Evolutionary conservation across 352 stramenopile genomes (phyloP), one percentile per base, ranked within the genome.

Genomic region (Globisporangium nodosum): DNA sequence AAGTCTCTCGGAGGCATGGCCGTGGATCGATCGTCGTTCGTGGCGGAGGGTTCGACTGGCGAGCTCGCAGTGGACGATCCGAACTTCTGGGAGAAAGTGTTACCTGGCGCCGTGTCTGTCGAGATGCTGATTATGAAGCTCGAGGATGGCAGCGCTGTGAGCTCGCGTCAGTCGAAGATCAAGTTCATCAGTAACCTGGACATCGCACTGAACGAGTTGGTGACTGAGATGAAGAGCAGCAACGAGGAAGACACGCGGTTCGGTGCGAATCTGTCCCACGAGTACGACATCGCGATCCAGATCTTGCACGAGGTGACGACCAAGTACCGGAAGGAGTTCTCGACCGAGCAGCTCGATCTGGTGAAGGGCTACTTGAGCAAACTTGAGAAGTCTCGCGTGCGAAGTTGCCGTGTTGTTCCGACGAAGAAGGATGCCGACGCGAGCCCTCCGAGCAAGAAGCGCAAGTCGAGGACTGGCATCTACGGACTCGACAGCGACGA

Each of bases 41-140:
- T 97, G 21, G 90, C 92, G 0, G 88, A 96, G 66, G 90, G 89
- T 6, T 92, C 96, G 13, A 92, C 84, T 11, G 81, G 78, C 40
- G 88, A 97, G 61, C 67, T 98, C 30, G 92, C 96, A 47, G 90
- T 99, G 8, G 93, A 99, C 65, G 96, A 98, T 60, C 94, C 94
- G 1, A 96, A 98, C 40, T 99, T 99, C 54, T 99, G 96, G 96
- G 87, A 96, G 47, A 97, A 97, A 52, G 91, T 97, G 43, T 58
- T 97, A 20, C 80, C 83, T 5, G 86, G 86, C 8, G 84, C 78
- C 18, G 87, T 95, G 48, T 91, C 81, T 11, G 81, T 94, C 8
- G 84, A 94, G 69, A 94, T 94, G 85, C 57, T 94, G 30, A 92
- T 75, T 35, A 66, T 90, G 21, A 93, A 94, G 57, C 72, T 95